These are phyloP conservation scores for Scutellaria barbata DNA, from an alignment of 257 asterid species.

Conservation along the genomic window DNA sequence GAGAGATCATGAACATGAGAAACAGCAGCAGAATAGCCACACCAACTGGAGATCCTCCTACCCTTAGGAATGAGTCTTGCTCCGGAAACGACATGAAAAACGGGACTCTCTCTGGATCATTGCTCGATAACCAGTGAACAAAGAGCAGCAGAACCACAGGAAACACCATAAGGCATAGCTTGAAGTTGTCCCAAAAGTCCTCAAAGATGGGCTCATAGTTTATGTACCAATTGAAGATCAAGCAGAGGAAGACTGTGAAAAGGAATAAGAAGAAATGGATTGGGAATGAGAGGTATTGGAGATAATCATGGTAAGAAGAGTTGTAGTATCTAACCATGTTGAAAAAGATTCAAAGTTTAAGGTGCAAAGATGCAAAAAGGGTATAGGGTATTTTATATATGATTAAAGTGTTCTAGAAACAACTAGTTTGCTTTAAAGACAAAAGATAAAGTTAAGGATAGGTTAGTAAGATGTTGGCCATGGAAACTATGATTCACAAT, in stretches of 20 bases:
- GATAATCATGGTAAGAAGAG: constrained; percentile 50
- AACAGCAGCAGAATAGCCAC: constrained; percentile 54
- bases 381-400: neutral
- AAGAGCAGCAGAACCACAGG: constrained; percentile 59
- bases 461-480: neutral
- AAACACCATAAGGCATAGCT: constrained; percentile 49
- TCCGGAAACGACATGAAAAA: constrained; percentile 46
- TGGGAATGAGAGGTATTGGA: constrained; percentile 52
- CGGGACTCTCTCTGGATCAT: constrained; percentile 43
- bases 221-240: constrained; percentile 56
- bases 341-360: neutral
- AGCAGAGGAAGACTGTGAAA: constrained; percentile 42
- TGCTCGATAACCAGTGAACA: constrained; percentile 56
- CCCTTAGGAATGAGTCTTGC: constrained; percentile 52
- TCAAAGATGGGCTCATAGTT: constrained; percentile 54
- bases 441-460: constrained; percentile 20
- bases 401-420: constrained; percentile 24
- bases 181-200: constrained; percentile 47
- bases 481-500: neutral
- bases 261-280: constrained; percentile 53
- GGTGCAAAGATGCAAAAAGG: neutral
- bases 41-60: constrained; percentile 67
- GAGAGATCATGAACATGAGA: constrained; percentile 59
- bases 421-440: constrained; percentile 30
- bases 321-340: constrained; percentile 53